Percentiles rank a stretch among this genome's conserved stretches.
These are phyloP conservation scores for Hydrangea macrophylla DNA, from an alignment of 148 eudicot species.

Conservation along the genomic window DNA sequence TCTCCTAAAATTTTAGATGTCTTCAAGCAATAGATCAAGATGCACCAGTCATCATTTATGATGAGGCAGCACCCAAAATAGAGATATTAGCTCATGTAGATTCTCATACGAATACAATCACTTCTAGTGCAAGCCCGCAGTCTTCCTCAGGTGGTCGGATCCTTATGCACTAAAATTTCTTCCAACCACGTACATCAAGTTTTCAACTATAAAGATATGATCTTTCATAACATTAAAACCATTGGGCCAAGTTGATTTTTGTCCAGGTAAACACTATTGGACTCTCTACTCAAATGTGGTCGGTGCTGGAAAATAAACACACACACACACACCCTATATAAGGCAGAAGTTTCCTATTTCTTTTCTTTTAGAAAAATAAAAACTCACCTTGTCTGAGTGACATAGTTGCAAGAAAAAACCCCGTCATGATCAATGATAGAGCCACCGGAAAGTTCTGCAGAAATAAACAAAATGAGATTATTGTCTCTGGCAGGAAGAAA, in stretches of 20 bases:
- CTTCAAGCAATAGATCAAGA: too few relatives aligned
- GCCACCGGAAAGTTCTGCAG: slow-evolving; percentile 87
- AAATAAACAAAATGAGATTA: slow-evolving; percentile 8
- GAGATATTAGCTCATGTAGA: too few relatives aligned
- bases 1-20: too few relatives aligned
- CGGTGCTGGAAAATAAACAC: background rate
- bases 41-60: too few relatives aligned
- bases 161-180: too few relatives aligned
- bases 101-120: too few relatives aligned
- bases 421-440: slow-evolving; percentile 46
- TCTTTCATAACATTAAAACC: background rate
- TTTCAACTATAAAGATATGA: background rate
- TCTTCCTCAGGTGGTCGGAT: too few relatives aligned
- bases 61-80: too few relatives aligned
- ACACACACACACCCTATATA: background rate
- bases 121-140: too few relatives aligned
- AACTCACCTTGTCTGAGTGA: slow-evolving; percentile 76
- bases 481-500: background rate
- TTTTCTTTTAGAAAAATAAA: background rate
- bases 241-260: background rate
- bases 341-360: too few relatives aligned
- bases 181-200: too few relatives aligned
- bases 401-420: slow-evolving; percentile 58
- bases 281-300: background rate
- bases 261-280: background rate